Evolutionary conservation across 2,329 filamentous ascomycete genomes (phyloP).

Genomic region (Ploettnerulaceae sp.): DNA sequence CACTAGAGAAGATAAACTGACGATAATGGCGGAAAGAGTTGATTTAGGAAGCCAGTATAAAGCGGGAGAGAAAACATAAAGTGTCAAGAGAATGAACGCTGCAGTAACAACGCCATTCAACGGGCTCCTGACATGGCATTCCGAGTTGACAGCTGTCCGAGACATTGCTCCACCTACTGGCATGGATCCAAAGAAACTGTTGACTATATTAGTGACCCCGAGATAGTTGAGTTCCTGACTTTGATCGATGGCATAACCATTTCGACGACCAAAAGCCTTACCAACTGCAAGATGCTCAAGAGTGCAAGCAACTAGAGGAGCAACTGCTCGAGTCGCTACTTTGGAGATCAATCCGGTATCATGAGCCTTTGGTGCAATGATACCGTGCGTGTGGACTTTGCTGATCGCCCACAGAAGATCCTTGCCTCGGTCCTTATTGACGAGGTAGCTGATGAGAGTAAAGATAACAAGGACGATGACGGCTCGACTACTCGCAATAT

Average conservation of each 20-base stretch:
- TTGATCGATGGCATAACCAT: slow-evolving; percentile 58
- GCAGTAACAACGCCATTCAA: slow-evolving; percentile 56
- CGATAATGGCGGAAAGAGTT: slow-evolving; percentile 58
- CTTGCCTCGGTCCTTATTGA: slow-evolving; percentile 46
- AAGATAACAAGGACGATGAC: slow-evolving; percentile 57
- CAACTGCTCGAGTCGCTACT: slow-evolving; percentile 50
- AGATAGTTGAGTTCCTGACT: slow-evolving; percentile 63
- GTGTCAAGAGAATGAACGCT: slow-evolving; percentile 55
- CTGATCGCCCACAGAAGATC: slow-evolving; percentile 50
- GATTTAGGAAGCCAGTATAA: slow-evolving; percentile 65
- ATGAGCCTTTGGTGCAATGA: slow-evolving; percentile 47
- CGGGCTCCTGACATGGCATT: slow-evolving; percentile 57
- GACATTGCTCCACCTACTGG: slow-evolving; percentile 62
- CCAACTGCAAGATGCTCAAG: slow-evolving; percentile 62
- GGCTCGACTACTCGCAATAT: slow-evolving; percentile 55
- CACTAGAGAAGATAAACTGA: slow-evolving; percentile 1
- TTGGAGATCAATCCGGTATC: slow-evolving; percentile 45
- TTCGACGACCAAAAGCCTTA: slow-evolving; percentile 56
- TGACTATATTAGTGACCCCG: slow-evolving; percentile 57
- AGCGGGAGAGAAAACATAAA: slow-evolving; percentile 56
- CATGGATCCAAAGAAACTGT: slow-evolving; percentile 61
- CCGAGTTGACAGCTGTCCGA: slow-evolving; percentile 61
- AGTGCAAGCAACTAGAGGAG: slow-evolving; percentile 26
- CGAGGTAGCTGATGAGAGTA: slow-evolving; percentile 57
- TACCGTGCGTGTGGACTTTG: slow-evolving; percentile 52